These are phyloP conservation scores for Fusarium mangiferae DNA, from an alignment of 2,329 filamentous ascomycete species.

Conservation along the genomic window DNA sequence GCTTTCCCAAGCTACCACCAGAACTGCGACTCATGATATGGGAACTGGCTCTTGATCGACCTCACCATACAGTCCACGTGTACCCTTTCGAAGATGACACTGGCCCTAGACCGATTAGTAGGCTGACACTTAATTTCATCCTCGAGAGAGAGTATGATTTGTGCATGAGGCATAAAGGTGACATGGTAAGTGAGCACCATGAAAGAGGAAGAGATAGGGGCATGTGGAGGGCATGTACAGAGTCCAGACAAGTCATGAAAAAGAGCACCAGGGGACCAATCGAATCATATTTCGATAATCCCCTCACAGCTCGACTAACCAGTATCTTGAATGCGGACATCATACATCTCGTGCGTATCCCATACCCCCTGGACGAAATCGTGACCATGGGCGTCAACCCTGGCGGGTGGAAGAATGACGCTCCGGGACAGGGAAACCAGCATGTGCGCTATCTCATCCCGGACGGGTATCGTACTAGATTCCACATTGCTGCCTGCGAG, in stretches of 20 bases:
- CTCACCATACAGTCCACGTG: neutral
- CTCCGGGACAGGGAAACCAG: neutral
- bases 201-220: neutral
- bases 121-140: neutral
- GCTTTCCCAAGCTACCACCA: neutral
- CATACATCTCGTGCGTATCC: neutral
- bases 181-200: too few species aligned
- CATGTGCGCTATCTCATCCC: neutral
- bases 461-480: neutral
- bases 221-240: neutral
- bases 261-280: neutral
- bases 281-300: neutral
- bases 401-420: neutral
- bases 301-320: neutral
- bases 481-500: neutral
- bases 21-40: neutral
- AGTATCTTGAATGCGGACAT: neutral
- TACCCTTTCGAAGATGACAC: neutral
- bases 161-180: neutral
- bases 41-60: neutral
- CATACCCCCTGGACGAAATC: neutral
- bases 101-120: too few species aligned
- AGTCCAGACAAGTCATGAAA: neutral
- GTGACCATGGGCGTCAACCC: accelerated
- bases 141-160: neutral